Conservation (phyloP, 1,284 basidiomycete species). For the Xerocomus nothofagi region DNA sequence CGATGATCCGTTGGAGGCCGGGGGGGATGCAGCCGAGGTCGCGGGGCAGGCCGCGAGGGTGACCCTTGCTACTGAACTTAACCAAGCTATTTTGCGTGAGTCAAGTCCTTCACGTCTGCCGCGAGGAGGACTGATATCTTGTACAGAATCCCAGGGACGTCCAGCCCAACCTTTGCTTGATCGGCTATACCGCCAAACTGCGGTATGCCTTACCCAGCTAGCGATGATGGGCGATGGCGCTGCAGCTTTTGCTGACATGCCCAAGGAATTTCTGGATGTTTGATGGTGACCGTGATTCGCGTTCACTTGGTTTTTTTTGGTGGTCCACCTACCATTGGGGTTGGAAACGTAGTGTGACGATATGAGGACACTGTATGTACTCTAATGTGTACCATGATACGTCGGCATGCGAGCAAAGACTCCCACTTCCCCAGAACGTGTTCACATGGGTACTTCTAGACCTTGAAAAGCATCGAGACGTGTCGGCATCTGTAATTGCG, state of each 20-base stretch:
- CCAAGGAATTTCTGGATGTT: slow-evolving; percentile 62
- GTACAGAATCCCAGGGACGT: slow-evolving; percentile 70
- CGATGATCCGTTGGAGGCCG: slow-evolving; percentile 65
- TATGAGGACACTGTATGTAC: slow-evolving; percentile 20
- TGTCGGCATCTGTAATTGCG: slow-evolving; percentile 13
- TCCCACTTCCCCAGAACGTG: slow-evolving; percentile 12
- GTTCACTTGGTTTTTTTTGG: background rate
- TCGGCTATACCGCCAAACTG: slow-evolving; percentile 70
- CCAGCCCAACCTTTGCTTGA: slow-evolving; percentile 72
- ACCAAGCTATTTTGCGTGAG: slow-evolving; percentile 78
- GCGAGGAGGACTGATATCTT: slow-evolving; percentile 8
- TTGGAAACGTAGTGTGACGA: background rate
- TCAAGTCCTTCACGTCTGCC: slow-evolving; percentile 12
- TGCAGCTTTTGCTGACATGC: slow-evolving; percentile 79
- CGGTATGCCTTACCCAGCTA: slow-evolving; percentile 63
- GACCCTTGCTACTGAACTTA: slow-evolving; percentile 71
- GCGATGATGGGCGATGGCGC: slow-evolving; percentile 67
- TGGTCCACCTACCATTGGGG: background rate
- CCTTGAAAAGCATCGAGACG: background rate
- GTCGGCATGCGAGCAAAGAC: slow-evolving; percentile 9
- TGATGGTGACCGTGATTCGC: slow-evolving; percentile 3
- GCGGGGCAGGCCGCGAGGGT: slow-evolving; percentile 66
- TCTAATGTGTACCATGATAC: slow-evolving; percentile 16
- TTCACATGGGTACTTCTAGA: background rate
- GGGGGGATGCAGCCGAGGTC: slow-evolving; percentile 62